Conservation (phyloP, 306 rosid species). For the Biancaea sappan region DNA sequence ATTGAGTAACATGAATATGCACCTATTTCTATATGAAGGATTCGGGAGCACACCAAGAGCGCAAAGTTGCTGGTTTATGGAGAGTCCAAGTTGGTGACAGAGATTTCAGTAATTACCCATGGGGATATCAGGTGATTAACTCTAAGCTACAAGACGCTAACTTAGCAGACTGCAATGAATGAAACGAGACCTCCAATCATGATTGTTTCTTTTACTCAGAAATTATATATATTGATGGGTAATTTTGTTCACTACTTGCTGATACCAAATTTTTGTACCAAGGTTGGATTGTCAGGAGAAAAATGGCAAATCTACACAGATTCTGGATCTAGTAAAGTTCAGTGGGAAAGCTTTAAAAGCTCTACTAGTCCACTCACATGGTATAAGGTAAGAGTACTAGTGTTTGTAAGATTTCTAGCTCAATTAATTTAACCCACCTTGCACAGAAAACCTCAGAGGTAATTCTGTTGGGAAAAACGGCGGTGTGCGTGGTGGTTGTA, state of each 20-base stretch:
- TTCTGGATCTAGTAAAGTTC: constrained; percentile 52
- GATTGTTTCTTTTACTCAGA: constrained; percentile 13
- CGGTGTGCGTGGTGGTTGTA: no score
- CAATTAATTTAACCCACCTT: background rate
- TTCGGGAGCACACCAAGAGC: constrained; percentile 77
- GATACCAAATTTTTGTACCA: constrained; percentile 25
- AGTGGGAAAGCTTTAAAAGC: constrained; percentile 55
- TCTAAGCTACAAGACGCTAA: constrained; percentile 16
- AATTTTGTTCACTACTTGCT: constrained; percentile 20
- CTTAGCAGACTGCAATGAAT: constrained; percentile 16
- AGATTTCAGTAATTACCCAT: constrained; percentile 48
- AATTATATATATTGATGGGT: background rate
- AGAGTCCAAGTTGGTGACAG: constrained; percentile 49
- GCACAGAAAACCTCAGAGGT: background rate
- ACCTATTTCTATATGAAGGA: constrained; percentile 51
- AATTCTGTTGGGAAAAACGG: no score
- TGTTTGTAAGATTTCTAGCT: background rate
- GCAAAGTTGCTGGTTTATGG: constrained; percentile 56
- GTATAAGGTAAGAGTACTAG: constrained; percentile 65
- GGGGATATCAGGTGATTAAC: constrained; percentile 83
- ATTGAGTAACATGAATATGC: constrained; percentile 23
- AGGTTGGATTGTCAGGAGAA: constrained; percentile 92
- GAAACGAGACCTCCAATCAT: constrained; percentile 18
- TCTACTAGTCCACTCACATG: constrained; percentile 64
- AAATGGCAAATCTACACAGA: constrained; percentile 51